Conservation (phyloP, 2,329 filamentous ascomycete species). For the Cordyceps farinosa region DNA sequence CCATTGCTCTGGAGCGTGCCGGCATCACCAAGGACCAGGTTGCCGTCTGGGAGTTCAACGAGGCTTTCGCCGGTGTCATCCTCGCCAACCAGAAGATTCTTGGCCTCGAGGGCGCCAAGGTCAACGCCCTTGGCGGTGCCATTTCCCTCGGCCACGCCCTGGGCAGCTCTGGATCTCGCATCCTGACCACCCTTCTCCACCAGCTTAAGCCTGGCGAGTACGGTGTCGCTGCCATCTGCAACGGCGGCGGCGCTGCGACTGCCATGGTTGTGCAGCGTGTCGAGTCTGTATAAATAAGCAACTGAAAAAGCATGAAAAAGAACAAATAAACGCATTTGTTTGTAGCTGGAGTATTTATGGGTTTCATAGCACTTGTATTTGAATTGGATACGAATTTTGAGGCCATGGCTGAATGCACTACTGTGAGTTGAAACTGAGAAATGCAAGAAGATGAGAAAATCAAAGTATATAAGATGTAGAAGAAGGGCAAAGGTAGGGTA, state of each 20-base stretch:
- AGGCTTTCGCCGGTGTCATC: constrained; percentile 94
- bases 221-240: constrained; percentile 93
- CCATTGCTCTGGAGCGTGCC: constrained; percentile 81
- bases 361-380: constrained; percentile 8
- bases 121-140: constrained; percentile 86
- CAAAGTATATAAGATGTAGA: neutral
- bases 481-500: too few relatives aligned
- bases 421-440: too few relatives aligned
- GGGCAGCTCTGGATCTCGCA: constrained; percentile 88
- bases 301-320: neutral
- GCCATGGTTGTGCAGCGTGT: constrained; percentile 87
- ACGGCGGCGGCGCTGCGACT: constrained; percentile 88
- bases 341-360: constrained; percentile 6
- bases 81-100: constrained; percentile 93
- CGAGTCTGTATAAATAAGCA: constrained; percentile 47
- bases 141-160: constrained; percentile 90
- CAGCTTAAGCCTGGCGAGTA: constrained; percentile 91
- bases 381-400: neutral
- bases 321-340: neutral
- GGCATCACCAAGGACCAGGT: constrained; percentile 91
- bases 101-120: constrained; percentile 71
- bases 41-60: constrained; percentile 96
- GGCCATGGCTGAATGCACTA: neutral
- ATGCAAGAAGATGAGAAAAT: too few relatives aligned
- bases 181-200: constrained; percentile 84